Evolutionary conservation across 148 eudicot genomes (phyloP).

Genomic region (Nepenthes gracilis): DNA sequence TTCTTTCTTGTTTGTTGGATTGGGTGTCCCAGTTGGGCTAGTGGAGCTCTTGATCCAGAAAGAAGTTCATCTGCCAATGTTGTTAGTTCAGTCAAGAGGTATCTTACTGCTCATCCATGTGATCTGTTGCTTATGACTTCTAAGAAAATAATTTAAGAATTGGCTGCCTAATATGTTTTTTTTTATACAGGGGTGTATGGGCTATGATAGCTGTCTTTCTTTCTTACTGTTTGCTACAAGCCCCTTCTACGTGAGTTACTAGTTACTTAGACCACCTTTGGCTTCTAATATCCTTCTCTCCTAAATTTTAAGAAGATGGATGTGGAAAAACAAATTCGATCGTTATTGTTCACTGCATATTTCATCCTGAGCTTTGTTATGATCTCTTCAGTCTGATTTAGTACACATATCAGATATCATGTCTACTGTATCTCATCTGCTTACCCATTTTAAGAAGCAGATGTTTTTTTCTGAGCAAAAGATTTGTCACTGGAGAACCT

Average conservation of each 20-base stretch:
- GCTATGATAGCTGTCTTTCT: conserved; percentile 97
- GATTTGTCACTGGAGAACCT: too few relatives aligned
- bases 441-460: too few relatives aligned
- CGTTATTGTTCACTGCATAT: neutral
- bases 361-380: neutral
- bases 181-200: conserved; percentile 73
- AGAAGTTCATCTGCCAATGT: conserved; percentile 47
- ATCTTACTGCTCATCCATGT: conserved; percentile 1
- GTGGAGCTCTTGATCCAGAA: conserved; percentile 95
- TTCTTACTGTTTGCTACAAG: conserved; percentile 89
- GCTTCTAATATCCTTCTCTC: neutral
- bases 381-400: neutral
- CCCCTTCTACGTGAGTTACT: conserved; percentile 89
- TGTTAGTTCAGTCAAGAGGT: conserved; percentile 86
- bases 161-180: conserved; percentile 1
- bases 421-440: too few relatives aligned
- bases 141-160: neutral
- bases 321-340: neutral
- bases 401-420: too few relatives aligned
- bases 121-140: neutral
- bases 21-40: conserved; percentile 62
- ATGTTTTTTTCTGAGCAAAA: too few relatives aligned
- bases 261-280: neutral
- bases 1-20: conserved; percentile 2
- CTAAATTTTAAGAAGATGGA: neutral